Evolutionary conservation across 495 filamentous ascomycete genomes (phyloP), one percentile per base, ranked within the genome.

Genomic region (Aspergillus carlsbadensis): DNA sequence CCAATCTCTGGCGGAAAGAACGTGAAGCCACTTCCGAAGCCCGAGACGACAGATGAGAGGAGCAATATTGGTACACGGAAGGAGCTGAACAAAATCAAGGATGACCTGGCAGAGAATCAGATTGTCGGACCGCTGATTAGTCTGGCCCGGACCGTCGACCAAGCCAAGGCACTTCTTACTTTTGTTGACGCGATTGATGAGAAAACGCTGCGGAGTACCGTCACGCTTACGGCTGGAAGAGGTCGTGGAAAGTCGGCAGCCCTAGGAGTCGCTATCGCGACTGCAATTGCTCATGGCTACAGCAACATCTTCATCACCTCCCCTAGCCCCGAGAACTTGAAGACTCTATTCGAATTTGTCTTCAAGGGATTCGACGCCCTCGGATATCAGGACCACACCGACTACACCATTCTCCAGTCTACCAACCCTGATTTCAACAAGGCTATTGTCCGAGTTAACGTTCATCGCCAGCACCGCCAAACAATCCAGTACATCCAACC

Each of bases 251-350:
- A 99, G 74, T 98, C 94, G 17, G 95, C 95, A 31, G 92, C 93
- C 34, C 79, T 98, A 59, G 95, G 95, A 65, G 84, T 99, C 52
- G 90, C 95, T 14, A 89, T 99, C 56, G 92, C 95, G 36, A 91
- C 95, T 8, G 95, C 95, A 13, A 80, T 98, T 53, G 92, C 93
- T 0, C 89, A 97, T 65, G 95, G 95, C 17, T 99, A 99, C 67
- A 96, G 90, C 75, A 99, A 99, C 68, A 95, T 99, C 63, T 99
- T 99, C 77, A 96, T 99, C 66, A 99, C 95, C 2, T 99, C 95
- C 20, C 95, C 95, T 14, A 96, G 90, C 59, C 95, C 95, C 2
- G 95, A 98, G 76, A 99, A 98, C 72, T 80, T 99, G 76, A 98
- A 98, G 74, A 98, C 95, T 0, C 77, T 98, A 18, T 99, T 99